Evolutionary conservation across 208 protist genomes (phyloP).

Genomic region (Crithidia sp.): DNA sequence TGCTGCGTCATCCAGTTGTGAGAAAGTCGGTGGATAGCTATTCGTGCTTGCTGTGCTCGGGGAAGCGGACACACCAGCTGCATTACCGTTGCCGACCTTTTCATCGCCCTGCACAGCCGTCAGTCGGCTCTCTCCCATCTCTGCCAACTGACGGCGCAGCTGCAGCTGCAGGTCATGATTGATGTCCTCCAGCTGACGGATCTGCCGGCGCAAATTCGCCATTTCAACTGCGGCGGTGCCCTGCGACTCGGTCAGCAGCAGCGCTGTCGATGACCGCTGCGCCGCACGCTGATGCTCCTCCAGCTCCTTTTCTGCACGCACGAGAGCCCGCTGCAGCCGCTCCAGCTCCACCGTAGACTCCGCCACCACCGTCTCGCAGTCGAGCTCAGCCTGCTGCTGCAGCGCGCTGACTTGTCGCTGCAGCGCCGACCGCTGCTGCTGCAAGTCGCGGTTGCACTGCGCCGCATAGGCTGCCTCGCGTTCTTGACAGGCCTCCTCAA

Average conservation of each 20-base stretch:
- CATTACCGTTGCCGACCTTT: neutral
- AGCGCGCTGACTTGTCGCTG: conserved; percentile 11
- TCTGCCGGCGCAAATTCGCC: conserved; percentile 16
- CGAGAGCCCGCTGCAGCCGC: conserved; percentile 37
- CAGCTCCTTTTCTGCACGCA: conserved; percentile 24
- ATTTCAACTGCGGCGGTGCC: conserved; percentile 6
- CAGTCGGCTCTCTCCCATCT: neutral
- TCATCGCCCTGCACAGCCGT: neutral
- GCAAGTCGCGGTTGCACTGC: conserved; percentile 27
- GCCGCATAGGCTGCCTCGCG: conserved; percentile 14
- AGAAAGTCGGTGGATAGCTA: too few species aligned
- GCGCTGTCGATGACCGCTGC: neutral
- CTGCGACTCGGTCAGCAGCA: neutral
- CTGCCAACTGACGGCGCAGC: conserved; percentile 6
- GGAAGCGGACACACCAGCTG: too few species aligned
- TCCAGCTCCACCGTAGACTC: conserved; percentile 49
- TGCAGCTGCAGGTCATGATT: conserved; percentile 28
- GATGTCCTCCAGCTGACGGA: conserved; percentile 22
- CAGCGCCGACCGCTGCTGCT: conserved; percentile 20
- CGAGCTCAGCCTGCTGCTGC: conserved; percentile 30
- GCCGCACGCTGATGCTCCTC: conserved; percentile 23
- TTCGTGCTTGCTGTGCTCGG: too few species aligned
- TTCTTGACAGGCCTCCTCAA: conserved; percentile 16
- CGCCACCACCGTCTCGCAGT: conserved; percentile 28
- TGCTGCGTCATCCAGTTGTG: neutral